These are phyloP conservation scores for Aciculoconidium aculeatum DNA, from an alignment of 805 yeast species.

Conservation along the genomic window DNA sequence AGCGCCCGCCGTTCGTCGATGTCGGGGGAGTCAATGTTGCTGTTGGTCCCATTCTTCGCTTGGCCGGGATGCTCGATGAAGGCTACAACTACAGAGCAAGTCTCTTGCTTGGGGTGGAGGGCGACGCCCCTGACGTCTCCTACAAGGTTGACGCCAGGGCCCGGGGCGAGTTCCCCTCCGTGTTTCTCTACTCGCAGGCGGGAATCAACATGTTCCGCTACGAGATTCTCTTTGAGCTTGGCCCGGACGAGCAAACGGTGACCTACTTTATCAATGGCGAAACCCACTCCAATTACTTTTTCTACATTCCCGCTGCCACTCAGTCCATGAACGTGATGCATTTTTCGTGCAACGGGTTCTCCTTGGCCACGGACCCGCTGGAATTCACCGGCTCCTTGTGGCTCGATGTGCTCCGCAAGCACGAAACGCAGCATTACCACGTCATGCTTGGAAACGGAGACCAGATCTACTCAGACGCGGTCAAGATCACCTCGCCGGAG, in stretches of 20 bases:
- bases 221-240: slow-evolving; percentile 45
- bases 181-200: slow-evolving; percentile 33
- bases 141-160: slow-evolving; percentile 4
- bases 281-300: slow-evolving; percentile 40
- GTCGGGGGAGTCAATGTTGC: slow-evolving; percentile 37
- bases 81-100: slow-evolving; percentile 58
- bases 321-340: slow-evolving; percentile 79
- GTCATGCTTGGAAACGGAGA: slow-evolving; percentile 99
- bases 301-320: slow-evolving; percentile 57
- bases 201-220: slow-evolving; percentile 65
- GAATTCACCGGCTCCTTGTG: slow-evolving; percentile 73
- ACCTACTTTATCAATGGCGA: slow-evolving; percentile 53
- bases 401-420: slow-evolving; percentile 76
- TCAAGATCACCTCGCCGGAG: slow-evolving; percentile 51
- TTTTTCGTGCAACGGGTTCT: slow-evolving; percentile 88
- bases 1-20: slow-evolving; percentile 17
- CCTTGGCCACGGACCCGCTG: slow-evolving; percentile 61
- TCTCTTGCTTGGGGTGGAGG: slow-evolving; percentile 57
- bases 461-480: slow-evolving; percentile 84
- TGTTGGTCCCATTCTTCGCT: slow-evolving; percentile 77
- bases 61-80: slow-evolving; percentile 56
- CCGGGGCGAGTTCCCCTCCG: slow-evolving; percentile 44
- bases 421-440: slow-evolving; percentile 55
- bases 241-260: slow-evolving; percentile 51
- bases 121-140: slow-evolving; percentile 11